These are phyloP conservation scores for Fusarium sp. DNA, from an alignment of 2,329 filamentous ascomycete genomes.

Conservation along the genomic window DNA sequence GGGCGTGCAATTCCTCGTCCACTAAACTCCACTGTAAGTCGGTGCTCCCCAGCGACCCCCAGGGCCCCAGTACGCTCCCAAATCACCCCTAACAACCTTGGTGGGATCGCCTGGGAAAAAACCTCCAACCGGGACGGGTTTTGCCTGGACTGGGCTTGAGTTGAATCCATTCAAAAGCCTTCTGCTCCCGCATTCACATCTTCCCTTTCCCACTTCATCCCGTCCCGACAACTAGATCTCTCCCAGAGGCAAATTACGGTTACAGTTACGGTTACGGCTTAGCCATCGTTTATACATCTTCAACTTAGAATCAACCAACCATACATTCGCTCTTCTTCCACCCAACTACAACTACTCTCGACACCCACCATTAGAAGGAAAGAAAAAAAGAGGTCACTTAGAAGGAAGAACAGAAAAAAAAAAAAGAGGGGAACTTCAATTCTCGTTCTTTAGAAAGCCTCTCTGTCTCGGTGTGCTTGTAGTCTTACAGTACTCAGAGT, in stretches of 20 bases:
- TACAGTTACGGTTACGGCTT: conserved; percentile 28
- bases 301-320: conserved; percentile 28
- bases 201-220: conserved; percentile 49
- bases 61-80: conserved; percentile 44
- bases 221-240: conserved; percentile 39
- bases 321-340: conserved; percentile 19
- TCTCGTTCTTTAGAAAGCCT: conserved; percentile 29
- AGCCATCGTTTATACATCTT: conserved; percentile 28
- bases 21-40: conserved; percentile 42
- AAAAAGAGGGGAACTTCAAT: conserved; percentile 33
- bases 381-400: conserved; percentile 2
- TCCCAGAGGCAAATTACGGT: conserved; percentile 16
- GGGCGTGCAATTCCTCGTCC: conserved; percentile 18
- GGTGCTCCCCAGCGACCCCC: conserved; percentile 41
- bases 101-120: conserved; percentile 48
- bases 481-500: conserved; percentile 30
- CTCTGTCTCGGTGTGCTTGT: conserved; percentile 34
- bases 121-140: conserved; percentile 43
- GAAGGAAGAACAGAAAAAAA: conserved; percentile 14
- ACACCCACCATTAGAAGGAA: conserved; percentile 15
- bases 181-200: conserved; percentile 52
- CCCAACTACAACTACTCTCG: conserved; percentile 1
- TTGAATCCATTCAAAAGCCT: conserved; percentile 57
- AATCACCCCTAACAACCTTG: conserved; percentile 53
- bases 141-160: conserved; percentile 33